Conservation (phyloP, 768 basidiomycete genomes). For the Ephemerocybe angulata region DNA sequence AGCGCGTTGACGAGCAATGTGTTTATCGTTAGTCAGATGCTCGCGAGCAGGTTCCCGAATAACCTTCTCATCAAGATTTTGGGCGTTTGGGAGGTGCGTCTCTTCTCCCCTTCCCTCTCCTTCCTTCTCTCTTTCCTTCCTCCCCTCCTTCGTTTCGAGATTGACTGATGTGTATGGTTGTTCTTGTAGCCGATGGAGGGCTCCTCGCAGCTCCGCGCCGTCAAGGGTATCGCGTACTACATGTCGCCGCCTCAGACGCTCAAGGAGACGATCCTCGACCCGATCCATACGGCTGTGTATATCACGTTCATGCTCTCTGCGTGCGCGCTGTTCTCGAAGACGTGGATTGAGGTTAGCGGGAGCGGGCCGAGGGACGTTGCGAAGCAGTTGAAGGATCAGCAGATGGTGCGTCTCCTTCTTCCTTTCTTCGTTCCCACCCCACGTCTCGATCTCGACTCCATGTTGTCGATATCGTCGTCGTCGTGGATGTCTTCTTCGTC, state of each 20-base stretch:
- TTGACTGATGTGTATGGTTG: not conserved
- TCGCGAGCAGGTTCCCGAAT: constrained; percentile 83
- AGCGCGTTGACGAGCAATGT: constrained; percentile 90
- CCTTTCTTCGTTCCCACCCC: not conserved
- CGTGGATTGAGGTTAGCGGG: constrained; percentile 99
- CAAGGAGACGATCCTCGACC: constrained; percentile 83
- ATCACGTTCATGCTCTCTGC: constrained; percentile 79
- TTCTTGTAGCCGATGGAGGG: constrained; percentile 82
- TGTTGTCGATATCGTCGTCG: too few relatives aligned
- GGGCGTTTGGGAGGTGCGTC: constrained; percentile 94
- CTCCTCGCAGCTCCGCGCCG: constrained; percentile 85
- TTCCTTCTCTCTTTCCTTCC: not conserved
- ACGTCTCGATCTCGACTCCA: not conserved
- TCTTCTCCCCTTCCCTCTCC: not conserved
- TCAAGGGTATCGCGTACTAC: constrained; percentile 93
- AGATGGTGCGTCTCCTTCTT: constrained; percentile 60
- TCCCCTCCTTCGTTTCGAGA: not conserved
- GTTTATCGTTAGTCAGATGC: constrained; percentile 96
- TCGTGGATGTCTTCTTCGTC: too few relatives aligned
- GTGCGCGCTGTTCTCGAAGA: constrained; percentile 97
- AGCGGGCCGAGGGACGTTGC: constrained; percentile 94
- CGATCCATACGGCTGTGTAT: constrained; percentile 89
- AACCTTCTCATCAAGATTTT: constrained; percentile 88
- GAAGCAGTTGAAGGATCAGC: constrained; percentile 97
- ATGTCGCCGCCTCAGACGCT: constrained; percentile 97